Evolutionary conservation across 768 basidiomycete species (phyloP), one percentile per base, ranked within the genome.

Genomic region (Lyophyllum decastes): DNA sequence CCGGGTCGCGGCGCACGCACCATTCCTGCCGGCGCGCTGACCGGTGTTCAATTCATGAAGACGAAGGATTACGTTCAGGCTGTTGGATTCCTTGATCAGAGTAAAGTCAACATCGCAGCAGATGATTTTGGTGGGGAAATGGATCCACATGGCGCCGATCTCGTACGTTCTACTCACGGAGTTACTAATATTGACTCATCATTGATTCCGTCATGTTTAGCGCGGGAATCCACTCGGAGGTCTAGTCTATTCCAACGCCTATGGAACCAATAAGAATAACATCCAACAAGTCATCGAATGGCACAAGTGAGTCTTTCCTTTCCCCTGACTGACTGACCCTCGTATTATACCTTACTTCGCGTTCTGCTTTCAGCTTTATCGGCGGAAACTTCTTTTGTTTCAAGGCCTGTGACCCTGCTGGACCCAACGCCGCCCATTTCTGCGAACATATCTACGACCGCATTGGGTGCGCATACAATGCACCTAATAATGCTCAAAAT

Each of bases 51-150:
- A 72, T 77, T 80, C 67, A 78, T 87, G 62, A 76, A 72, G 58
- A 87, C 87, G 0, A 77, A 81, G 0, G 72, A 73, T 41, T 88
- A 87, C 62, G 66, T 82, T 30, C 81, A 83, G 64, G 73, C 88
- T 53, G 77, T 78, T 27, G 89, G 86, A 2, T 79, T 75, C 69
- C 70, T 84, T 56, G 73, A 90, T 68, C 89, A 91, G 69, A 71
- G 71, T 2, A 61, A 68, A 48, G 64, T 90, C 62, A 76, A 87
- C 72, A 60, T 90, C 21, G 57, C 66, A 0, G 11, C 62, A 0
- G 67, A 58, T 17, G 89, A 90, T 64, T 78, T 61, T 33, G 89
- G 90, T 63, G 89, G 89, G 46, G 89, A 90, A 69, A 78, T 89
- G 41, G 86, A 90, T 66, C 81, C 86, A 19, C 84, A 86, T 60